A percentile compares a stretch with the other conserved stretches of the same genome.
Conservation (phyloP, 2,329 filamentous ascomycete species). For the Zalaria obscura region DNA sequence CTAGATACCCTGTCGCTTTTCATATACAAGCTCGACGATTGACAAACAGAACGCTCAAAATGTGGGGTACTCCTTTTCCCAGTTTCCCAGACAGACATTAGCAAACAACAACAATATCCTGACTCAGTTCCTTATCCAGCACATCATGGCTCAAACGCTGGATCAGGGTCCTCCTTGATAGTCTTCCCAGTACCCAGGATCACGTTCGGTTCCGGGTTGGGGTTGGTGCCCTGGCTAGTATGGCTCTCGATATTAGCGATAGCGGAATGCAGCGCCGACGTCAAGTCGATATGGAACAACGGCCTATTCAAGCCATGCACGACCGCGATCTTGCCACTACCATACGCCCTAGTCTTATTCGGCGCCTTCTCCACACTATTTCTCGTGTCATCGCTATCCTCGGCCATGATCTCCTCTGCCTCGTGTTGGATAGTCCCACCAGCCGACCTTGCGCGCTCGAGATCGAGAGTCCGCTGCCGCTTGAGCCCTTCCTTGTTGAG, state of each 20-base stretch:
- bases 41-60: no score
- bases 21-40: no score
- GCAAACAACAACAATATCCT: no score
- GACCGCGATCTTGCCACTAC: constrained; percentile 37
- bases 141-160: not conserved
- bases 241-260: constrained; percentile 56
- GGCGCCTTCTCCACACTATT: constrained; percentile 28
- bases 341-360: constrained; percentile 28
- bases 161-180: not conserved
- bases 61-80: no score
- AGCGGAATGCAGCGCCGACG: constrained; percentile 75
- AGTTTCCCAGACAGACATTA: no score
- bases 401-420: constrained; percentile 9
- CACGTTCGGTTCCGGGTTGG: not conserved
- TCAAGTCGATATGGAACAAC: constrained; percentile 87
- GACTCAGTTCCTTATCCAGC: no score
- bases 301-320: constrained; percentile 81
- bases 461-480: constrained; percentile 16
- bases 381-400: constrained; percentile 11
- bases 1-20: no score
- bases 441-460: constrained; percentile 16
- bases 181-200: not conserved
- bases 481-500: constrained; percentile 38
- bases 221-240: not conserved
- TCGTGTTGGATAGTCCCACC: constrained; percentile 9